Percentiles rank a stretch among this genome's conserved stretches.
Evolutionary conservation across 2,329 filamentous ascomycete genomes (phyloP).

Genomic region (Orbilia ellipsospora): DNA sequence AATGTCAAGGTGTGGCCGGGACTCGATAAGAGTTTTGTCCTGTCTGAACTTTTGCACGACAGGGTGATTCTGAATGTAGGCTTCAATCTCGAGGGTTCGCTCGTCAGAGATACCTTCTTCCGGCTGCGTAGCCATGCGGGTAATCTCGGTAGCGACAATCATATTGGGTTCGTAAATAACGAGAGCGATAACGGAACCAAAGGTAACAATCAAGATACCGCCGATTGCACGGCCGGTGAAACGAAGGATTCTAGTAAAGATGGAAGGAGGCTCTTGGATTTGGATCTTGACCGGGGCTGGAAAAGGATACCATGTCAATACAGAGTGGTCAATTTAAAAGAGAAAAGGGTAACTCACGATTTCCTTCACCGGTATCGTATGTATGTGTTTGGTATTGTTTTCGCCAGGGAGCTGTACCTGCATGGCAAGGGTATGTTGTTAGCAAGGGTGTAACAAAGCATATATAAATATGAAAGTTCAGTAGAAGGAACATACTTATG

Average conservation of each 20-base stretch:
- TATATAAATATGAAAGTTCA: not conserved
- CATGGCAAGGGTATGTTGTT: conserved; percentile 10
- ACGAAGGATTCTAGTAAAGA: conserved; percentile 30
- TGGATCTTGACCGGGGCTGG: conserved; percentile 51
- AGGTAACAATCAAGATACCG: conserved; percentile 45
- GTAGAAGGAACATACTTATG: conserved; percentile 24
- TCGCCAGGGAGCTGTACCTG: conserved; percentile 29
- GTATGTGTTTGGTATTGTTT: conserved; percentile 48
- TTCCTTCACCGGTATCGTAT: conserved; percentile 48
- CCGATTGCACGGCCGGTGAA: conserved; percentile 39
- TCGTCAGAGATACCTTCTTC: conserved; percentile 65
- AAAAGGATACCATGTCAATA: conserved; percentile 3
- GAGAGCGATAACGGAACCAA: conserved; percentile 44
- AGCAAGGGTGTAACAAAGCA: not conserved
- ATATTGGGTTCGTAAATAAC: conserved; percentile 49
- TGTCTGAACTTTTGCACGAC: conserved; percentile 76
- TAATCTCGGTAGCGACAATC: conserved; percentile 35
- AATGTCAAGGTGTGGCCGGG: conserved; percentile 87
- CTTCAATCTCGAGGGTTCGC: conserved; percentile 71
- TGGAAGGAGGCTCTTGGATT: conserved; percentile 51
- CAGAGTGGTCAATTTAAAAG: no score
- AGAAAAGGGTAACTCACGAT: conserved; percentile 32
- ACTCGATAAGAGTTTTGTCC: conserved; percentile 76
- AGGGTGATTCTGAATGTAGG: conserved; percentile 79
- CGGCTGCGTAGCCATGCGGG: conserved; percentile 42